phyloP scores from a whole-genome alignment of 495 filamentous ascomycete species.

The Penicillium parvum region DNA sequence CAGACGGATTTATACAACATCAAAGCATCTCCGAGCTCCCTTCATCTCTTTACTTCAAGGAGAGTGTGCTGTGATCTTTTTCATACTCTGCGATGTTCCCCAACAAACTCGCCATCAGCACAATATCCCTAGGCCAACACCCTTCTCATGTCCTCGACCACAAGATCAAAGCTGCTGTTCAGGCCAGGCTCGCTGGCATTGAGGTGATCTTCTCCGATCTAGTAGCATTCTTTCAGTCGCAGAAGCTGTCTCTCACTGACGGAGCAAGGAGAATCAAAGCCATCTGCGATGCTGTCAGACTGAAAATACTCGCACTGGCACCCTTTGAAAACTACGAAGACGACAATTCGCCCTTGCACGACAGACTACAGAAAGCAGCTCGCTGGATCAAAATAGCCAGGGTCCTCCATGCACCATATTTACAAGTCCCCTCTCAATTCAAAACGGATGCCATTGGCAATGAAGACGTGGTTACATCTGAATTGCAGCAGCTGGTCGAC shows the following conservation, averaged over 20 bases:
- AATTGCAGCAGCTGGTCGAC: slow-evolving; percentile 57
- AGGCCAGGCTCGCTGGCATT: slow-evolving; percentile 58
- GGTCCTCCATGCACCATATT: slow-evolving; percentile 54
- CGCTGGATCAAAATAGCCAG: slow-evolving; percentile 62
- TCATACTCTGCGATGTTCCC: slow-evolving; percentile 45
- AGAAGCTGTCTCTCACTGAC: slow-evolving; percentile 40
- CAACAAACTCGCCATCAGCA: slow-evolving; percentile 51
- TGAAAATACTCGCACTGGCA: slow-evolving; percentile 62
- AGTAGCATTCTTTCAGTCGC: slow-evolving; percentile 39
- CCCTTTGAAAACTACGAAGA: slow-evolving; percentile 76
- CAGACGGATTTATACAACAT: no score
- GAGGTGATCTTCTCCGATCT: slow-evolving; percentile 74
- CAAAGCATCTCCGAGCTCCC: no score
- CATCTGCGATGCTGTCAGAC: slow-evolving; percentile 46
- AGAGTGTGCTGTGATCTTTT: no score
- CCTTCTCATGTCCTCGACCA: slow-evolving; percentile 42
- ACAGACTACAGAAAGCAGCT: slow-evolving; percentile 56
- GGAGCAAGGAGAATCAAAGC: slow-evolving; percentile 52
- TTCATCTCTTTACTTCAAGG: no score
- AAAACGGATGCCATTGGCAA: slow-evolving; percentile 50
- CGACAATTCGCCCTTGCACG: slow-evolving; percentile 38
- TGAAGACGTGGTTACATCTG: slow-evolving; percentile 51
- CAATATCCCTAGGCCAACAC: slow-evolving; percentile 63
- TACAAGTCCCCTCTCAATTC: slow-evolving; percentile 65
- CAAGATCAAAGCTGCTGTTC: slow-evolving; percentile 27